Evolutionary conservation across 106 monocot species (phyloP), one percentile per base, ranked within the genome.

Genomic region (Dendrobium catenatum): DNA sequence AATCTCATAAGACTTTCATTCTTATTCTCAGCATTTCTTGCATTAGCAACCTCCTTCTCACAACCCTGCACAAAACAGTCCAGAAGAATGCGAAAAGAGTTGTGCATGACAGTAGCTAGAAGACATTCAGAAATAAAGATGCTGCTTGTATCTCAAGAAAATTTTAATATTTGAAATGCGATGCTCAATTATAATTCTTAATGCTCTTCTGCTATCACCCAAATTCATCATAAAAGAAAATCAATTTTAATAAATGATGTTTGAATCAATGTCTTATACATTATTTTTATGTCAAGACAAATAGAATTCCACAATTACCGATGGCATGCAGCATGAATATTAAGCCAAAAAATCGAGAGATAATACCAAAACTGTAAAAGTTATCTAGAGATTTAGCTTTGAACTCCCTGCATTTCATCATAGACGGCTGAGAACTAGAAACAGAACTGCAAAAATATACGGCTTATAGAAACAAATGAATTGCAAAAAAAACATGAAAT

Each of bases 1-100:
- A 98, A 86, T 88, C 98, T 92, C 94, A 93, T 90, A 48, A 98
- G 78, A 55, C 91, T 91, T n/a, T 95, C 94, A 82, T 85, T 95
- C 78, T 85, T 91, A 42, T 80, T 87, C 54, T 93, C 93, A 41
- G 75, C 81, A 27, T 78, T 87, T 10, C 78, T 77, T 55, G 77
- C 81, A 82, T 94, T 88, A 26, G 85, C 83, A 75, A 98, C 85
- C 86, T 98, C 94, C 64, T 80, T 88, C 79, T 98, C 97, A 87
- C 90, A 93, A 81, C 92, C 94, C 97, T 98, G 73, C 46, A 75
- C 26, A 51, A 76, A 76, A 43, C 27, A 11, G 11, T 7, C 8
- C 49, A 76, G 15, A 76, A 49, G 13, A 47, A 76, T 51, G 15
- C 2, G 3, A 49, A 76, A 27, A 46, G 11, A 13, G 26, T 49